Percentiles rank a stretch among this genome's conserved stretches.
phyloP scores from a whole-genome alignment of 495 filamentous ascomycete species.

The Clohesyomyces aquaticus region DNA sequence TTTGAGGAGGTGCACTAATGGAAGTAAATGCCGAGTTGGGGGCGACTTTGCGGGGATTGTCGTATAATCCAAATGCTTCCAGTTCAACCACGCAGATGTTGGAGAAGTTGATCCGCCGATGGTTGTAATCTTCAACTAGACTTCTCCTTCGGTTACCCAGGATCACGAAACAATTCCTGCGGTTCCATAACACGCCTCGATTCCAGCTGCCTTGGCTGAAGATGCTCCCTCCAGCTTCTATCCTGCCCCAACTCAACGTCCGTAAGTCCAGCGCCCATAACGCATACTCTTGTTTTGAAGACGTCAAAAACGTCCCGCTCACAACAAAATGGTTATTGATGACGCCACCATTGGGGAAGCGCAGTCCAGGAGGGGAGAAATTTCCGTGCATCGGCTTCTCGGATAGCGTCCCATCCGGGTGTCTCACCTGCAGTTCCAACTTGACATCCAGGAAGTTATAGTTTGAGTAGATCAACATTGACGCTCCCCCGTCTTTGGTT shows the following conservation, averaged over 20 bases:
- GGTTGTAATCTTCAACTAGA: slow-evolving; percentile 97
- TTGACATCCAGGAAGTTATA: slow-evolving; percentile 99
- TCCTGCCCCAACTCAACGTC: slow-evolving; percentile 88
- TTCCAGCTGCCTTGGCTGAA: slow-evolving; percentile 98
- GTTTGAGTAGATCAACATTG: slow-evolving; percentile 98
- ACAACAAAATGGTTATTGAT: slow-evolving; percentile 96
- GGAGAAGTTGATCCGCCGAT: slow-evolving; percentile 95
- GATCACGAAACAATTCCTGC: slow-evolving; percentile 91
- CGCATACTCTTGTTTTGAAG: slow-evolving; percentile 97
- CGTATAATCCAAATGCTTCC: slow-evolving; percentile 94
- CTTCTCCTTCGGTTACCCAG: slow-evolving; percentile 89
- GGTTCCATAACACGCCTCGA: slow-evolving; percentile 86
- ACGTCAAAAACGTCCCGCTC: slow-evolving; percentile 94
- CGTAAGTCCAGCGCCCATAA: slow-evolving; percentile 92
- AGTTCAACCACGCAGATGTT: slow-evolving; percentile 95
- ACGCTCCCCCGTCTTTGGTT: slow-evolving; percentile 62
- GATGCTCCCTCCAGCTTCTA: slow-evolving; percentile 91
- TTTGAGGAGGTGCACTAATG: slow-evolving; percentile 64
- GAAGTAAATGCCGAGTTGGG: slow-evolving; percentile 81
- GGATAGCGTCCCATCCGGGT: slow-evolving; percentile 78
- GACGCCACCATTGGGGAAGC: slow-evolving; percentile 93
- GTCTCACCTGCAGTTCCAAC: slow-evolving; percentile 85
- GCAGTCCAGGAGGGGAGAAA: slow-evolving; percentile 84
- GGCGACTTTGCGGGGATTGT: slow-evolving; percentile 79
- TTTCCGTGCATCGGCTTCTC: slow-evolving; percentile 88